Evolutionary conservation across 176 grass and related monocot species (phyloP), one percentile per base, ranked within the genome.

Genomic region (Juncus inflexus): DNA sequence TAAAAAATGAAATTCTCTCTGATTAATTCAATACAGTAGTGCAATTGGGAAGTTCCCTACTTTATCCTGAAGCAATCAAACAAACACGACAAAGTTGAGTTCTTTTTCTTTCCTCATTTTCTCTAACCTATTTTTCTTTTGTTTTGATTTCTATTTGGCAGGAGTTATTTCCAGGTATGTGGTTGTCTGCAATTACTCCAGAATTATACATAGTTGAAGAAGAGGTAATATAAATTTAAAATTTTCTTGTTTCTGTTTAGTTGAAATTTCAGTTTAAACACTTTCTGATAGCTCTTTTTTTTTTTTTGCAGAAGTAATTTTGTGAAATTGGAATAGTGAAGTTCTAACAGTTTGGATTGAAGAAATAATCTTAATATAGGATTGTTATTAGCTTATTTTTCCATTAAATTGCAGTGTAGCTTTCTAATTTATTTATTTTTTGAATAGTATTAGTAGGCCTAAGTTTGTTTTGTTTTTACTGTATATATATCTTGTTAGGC

Each of bases 191-290:
- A 58, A 16, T 71, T 10, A 71, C 67, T 2, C 67, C 67, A 1
- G 67, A 71, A 19, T 71, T 71, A 55, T 71, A 71, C 28, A 71
- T 41, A 71, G 67, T 71, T 58, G 67, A 59, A 57, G 67, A 58
- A 28, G 52, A 69, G 28, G 47, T 55, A 55, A 38, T 71, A 58
- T 56, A 35, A 9, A 56, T 56, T 55, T 7, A 7, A 42, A 57
- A 12, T 12, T 57, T 12, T 1, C 4, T 57, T 28, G 19, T 57
- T 1, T 35, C 14, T 35, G 11, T 6, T 58, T 58, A 6, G 36
- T 70, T 58, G 8, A 59, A 59, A 35, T 71, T 47, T 47, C 43
- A 47, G 43, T 47, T 47, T 47, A 47, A 47, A 47, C 43, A 47
- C 4, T 47, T 47, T 47, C 43, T 47, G 43, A 47, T 47, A 5